These are phyloP conservation scores for Lachnellula occidentalis DNA, from an alignment of 2,329 filamentous ascomycete genomes.

Conservation along the genomic window DNA sequence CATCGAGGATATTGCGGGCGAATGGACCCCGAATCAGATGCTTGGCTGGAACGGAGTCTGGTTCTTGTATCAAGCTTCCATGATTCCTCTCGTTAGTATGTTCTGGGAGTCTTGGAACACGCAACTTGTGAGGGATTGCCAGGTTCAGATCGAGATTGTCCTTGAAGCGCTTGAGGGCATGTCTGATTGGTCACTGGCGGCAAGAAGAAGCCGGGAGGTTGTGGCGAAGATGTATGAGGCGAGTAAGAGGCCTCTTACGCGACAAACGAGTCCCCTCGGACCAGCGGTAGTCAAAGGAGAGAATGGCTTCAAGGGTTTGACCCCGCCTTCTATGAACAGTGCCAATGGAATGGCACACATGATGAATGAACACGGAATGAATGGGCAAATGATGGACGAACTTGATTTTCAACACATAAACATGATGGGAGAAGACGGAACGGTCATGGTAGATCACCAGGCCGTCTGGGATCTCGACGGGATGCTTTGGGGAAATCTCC, in stretches of 20 bases:
- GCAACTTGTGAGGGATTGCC: slow-evolving; percentile 38
- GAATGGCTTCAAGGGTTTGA: slow-evolving; percentile 8
- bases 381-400: slow-evolving; percentile 21
- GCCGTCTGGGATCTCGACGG: slow-evolving; percentile 52
- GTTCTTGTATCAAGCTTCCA: slow-evolving; percentile 75
- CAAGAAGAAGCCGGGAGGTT: slow-evolving; percentile 57
- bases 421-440: slow-evolving; percentile 44
- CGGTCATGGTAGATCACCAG: slow-evolving; percentile 48
- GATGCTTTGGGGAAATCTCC: slow-evolving; percentile 46
- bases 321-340: slow-evolving; percentile 11
- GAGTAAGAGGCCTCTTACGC: slow-evolving; percentile 25
- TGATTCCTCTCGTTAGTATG: slow-evolving; percentile 71
- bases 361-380: slow-evolving; percentile 13
- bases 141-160: slow-evolving; percentile 52
- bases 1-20: slow-evolving; percentile 65
- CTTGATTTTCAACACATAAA: slow-evolving; percentile 39
- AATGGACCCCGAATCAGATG: slow-evolving; percentile 69
- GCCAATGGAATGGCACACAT: slow-evolving; percentile 26
- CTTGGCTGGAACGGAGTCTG: slow-evolving; percentile 77
- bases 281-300: slow-evolving; percentile 32
- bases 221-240: slow-evolving; percentile 60
- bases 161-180: slow-evolving; percentile 58
- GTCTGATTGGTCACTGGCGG: slow-evolving; percentile 60
- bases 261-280: slow-evolving; percentile 29
- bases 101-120: slow-evolving; percentile 54